Evolutionary conservation across 352 stramenopile species (phyloP).

Genomic region (Phytophthora vignae): DNA sequence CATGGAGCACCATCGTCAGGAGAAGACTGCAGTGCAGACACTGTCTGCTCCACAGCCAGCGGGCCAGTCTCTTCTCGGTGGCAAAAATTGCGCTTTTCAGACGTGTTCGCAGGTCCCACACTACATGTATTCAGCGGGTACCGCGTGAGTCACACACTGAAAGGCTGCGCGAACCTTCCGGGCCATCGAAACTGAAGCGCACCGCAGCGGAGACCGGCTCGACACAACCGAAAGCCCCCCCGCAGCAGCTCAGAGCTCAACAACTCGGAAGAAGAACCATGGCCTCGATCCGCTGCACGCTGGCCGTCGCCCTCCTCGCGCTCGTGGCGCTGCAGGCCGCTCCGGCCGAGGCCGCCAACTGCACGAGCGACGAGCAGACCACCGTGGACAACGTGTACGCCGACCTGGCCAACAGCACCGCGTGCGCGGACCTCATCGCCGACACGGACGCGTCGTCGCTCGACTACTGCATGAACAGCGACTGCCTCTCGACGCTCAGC

Average conservation of each 20-base stretch:
- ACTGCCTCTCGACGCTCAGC: constrained; percentile 37
- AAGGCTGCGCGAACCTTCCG: background rate
- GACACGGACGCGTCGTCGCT: constrained; percentile 40
- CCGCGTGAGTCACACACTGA: background rate
- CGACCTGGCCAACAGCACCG: constrained; percentile 27
- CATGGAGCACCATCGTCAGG: background rate
- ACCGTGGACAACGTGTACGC: constrained; percentile 42
- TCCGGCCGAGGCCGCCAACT: constrained; percentile 22
- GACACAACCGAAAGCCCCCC: constrained; percentile 28
- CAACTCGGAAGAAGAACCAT: constrained; percentile 2
- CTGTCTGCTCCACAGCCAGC: too few species aligned
- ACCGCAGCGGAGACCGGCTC: background rate
- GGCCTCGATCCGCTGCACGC: constrained; percentile 7
- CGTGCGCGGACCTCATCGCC: constrained; percentile 33
- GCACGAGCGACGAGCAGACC: constrained; percentile 37
- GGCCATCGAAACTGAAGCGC: background rate
- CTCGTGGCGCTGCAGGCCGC: constrained; percentile 24
- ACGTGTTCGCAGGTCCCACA: background rate
- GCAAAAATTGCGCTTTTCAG: constrained; percentile 1
- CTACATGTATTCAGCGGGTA: background rate
- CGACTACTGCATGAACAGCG: constrained; percentile 41
- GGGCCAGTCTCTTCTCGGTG: constrained; percentile 6
- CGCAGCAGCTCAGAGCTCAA: constrained; percentile 1
- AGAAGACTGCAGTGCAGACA: constrained; percentile 7
- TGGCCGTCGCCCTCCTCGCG: constrained; percentile 11